Evolutionary conservation across 2,329 filamentous ascomycete species (phyloP).

Genomic region (Epichloe coenophiala): DNA sequence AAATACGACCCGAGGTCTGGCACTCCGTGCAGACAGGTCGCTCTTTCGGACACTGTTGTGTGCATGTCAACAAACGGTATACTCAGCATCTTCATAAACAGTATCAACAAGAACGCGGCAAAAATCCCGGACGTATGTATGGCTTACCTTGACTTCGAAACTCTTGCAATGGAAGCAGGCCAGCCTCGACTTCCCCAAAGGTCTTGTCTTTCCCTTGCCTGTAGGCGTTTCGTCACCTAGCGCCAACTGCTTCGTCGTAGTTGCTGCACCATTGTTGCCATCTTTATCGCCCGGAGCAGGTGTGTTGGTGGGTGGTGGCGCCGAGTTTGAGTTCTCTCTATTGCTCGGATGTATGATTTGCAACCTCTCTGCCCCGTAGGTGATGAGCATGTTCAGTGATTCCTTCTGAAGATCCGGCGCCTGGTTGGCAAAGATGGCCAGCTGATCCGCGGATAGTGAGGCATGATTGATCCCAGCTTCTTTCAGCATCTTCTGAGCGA

Average conservation of each 20-base stretch:
- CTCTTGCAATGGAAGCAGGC: conserved; percentile 23
- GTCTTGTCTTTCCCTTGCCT: conserved; percentile 10
- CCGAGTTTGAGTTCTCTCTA: conserved; percentile 16
- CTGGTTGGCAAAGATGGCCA: conserved; percentile 47
- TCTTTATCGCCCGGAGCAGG: conserved; percentile 10
- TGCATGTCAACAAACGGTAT: conserved; percentile 8
- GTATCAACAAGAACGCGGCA: background rate
- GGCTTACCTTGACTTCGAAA: conserved; percentile 25
- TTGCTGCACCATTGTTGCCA: conserved; percentile 11
- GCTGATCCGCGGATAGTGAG: conserved; percentile 40
- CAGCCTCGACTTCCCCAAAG: conserved; percentile 17
- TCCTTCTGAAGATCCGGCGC: conserved; percentile 39
- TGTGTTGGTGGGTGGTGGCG: conserved; percentile 12
- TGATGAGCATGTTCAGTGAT: conserved; percentile 41
- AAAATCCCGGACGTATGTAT: too few species aligned
- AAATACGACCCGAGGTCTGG: conserved; percentile 16
- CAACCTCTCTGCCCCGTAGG: conserved; percentile 43
- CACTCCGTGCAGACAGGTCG: conserved; percentile 28
- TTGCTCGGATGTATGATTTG: conserved; percentile 41
- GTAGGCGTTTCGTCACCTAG: conserved; percentile 8
- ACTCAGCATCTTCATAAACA: background rate
- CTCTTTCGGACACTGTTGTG: conserved; percentile 25
- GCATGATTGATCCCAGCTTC: conserved; percentile 36
- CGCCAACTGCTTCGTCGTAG: conserved; percentile 19
- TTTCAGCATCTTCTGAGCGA: conserved; percentile 32